Base-by-base conservation (phyloP, 257 asterid genomes). In the Scutellaria minor region DNA sequence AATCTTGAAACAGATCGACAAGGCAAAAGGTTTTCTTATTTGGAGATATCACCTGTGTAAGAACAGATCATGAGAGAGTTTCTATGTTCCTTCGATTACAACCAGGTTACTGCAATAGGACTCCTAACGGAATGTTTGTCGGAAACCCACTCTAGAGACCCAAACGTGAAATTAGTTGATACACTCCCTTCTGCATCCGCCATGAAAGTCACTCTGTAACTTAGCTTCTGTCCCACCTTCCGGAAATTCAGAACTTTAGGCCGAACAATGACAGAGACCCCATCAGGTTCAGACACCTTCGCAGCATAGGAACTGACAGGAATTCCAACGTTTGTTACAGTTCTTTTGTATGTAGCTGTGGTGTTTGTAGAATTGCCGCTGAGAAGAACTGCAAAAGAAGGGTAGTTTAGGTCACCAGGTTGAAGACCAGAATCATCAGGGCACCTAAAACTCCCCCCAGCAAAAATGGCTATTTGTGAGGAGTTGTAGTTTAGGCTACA, bases 331-430 rank as follows among this genome's bases (percentile, higher is more conserved):
- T 92, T 92, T 24, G 90, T 90, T 14, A 84, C 80, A 8, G 75
- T 85, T 63, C 98, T 88, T 64, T 42, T 82, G 75, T 75, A 83
- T 54, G 85, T 77, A 7, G 51, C 37, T 39, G 81, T 78, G 12
- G n/a, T 15, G 39, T 80, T 78, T 20, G 48, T 59, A 7, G 47
- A 66, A 8, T 42, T 69, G 10, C 54, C 65, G 72, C 70, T 63
- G 11, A 83, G 68, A 10, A n/a, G 52, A 7, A 85, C 85, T 5
- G 94, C 83, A 18, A 91, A 88, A 50, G 97, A 91, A 8, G 96
- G 96, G 87, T 90, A 88, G 82, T 92, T 92, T 13, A 92, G 66
- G 70, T 92, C 88, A 15, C 90, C 89, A 0, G 86, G 81, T 22
- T 73, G 84, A 22, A 71, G 53, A 46, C 42, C 66, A n/a, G 77